Percentiles rank a stretch among this genome's conserved stretches.
phyloP scores from a whole-genome alignment of 2,329 filamentous ascomycete genomes.

The Aureobasidium sp. region DNA sequence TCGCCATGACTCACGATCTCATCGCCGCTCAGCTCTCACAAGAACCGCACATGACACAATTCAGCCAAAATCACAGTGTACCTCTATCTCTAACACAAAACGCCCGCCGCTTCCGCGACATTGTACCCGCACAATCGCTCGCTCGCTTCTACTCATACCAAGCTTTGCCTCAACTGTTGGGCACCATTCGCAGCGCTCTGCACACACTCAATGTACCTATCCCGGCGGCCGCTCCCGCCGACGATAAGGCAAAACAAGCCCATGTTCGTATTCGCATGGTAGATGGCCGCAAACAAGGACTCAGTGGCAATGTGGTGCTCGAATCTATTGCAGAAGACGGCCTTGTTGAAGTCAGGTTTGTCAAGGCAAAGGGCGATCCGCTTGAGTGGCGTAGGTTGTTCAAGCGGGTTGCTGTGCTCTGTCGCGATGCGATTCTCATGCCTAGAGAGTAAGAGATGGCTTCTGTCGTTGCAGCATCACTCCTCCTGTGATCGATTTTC shows the following conservation, averaged over 20 bases:
- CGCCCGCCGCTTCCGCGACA: constrained; percentile 80
- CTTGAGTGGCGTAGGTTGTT: constrained; percentile 95
- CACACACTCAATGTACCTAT: constrained; percentile 78
- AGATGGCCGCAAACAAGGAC: constrained; percentile 61
- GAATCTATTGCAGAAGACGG: constrained; percentile 51
- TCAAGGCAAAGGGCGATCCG: constrained; percentile 92
- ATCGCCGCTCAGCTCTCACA: constrained; percentile 62
- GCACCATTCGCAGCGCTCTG: constrained; percentile 70
- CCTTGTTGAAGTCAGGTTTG: constrained; percentile 75
- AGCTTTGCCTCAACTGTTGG: constrained; percentile 63
- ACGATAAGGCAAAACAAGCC: constrained; percentile 37
- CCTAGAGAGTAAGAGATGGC: neutral
- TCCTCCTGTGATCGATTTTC: no score
- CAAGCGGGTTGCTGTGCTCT: constrained; percentile 84
- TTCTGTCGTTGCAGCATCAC: neutral
- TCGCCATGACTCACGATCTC: constrained; percentile 27
- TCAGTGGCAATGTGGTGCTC: constrained; percentile 68
- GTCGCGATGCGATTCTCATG: constrained; percentile 68
- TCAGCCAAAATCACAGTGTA: constrained; percentile 68
- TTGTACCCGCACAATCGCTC: constrained; percentile 77
- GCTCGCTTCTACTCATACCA: constrained; percentile 88
- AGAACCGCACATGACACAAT: constrained; percentile 78
- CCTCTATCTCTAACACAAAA: constrained; percentile 81
- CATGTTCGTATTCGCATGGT: constrained; percentile 65
- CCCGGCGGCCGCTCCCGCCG: constrained; percentile 40